Base-by-base conservation (phyloP, 148 eudicot genomes). In the Fagopyrum tataricum region DNA sequence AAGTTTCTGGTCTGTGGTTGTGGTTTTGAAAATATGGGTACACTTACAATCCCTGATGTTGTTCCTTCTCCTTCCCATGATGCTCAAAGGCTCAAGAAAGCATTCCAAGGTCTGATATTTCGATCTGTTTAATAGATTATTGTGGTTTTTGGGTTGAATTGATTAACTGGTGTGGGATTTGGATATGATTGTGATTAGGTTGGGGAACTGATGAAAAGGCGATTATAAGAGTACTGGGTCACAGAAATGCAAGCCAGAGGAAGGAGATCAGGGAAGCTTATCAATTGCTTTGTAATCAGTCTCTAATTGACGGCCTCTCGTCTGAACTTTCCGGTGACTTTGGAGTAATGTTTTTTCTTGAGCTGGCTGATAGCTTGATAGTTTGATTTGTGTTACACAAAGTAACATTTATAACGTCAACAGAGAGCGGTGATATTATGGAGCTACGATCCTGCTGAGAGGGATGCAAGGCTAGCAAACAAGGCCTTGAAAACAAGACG, bases 281-380 rank as follows among this genome's bases (percentile, higher is more conserved):
- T 81, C 79, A 90, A 72, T 78, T 80, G 75, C 78, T 85, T 72
- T 88, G 82, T 82, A 81, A 85, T 61, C 41, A 79, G 69, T 85
- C 92, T 9, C 86, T 90, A 26, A 77, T 88, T 75, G 76, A 87
- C 58, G 58, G 44, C 67, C 89, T 92, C 40, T 26, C 61, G 6
- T 80, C 92, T 83, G 89, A 92, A 64, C 82, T 90, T 44, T 92
- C 90, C 53, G 97, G 97, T 78, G 86, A 90, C 72, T 90, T 90
- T 37, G 51, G 74, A 85, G 90, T 87, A 81, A 23, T 74, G 82
- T 41, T 73, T 9, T 46, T 10, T 74, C 47, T 41, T 67, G 1
- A 52, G 18, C 73, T n/a, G n/a, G n/a, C n/a, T n/a, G n/a, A n/a
- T n/a, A n/a, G n/a, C n/a, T n/a, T n/a, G n/a, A n/a, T n/a, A n/a